Base-by-base conservation (phyloP, 345 rosid species). In the Hibiscus syriacus region DNA sequence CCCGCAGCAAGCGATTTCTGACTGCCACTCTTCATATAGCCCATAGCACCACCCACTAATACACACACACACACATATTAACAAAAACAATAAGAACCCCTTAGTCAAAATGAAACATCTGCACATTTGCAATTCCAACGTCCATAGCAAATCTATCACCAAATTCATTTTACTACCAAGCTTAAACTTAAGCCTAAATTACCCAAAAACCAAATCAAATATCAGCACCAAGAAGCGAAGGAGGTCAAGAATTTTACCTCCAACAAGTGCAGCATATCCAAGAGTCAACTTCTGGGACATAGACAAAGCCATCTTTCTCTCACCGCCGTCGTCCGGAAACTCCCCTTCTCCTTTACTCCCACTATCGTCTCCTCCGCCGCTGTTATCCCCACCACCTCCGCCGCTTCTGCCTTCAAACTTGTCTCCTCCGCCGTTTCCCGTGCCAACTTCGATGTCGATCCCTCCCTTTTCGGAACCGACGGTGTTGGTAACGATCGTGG, bases 11-110 rank as follows among this genome's bases (percentile, higher is more conserved):
- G 80, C 2, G 97, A 93, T 70, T 87, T 87, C 87, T 89, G 90
- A 76, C 98, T 93, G 59, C 98, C 96, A 4, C 89, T 81, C 82
- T 93, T 93, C 75, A 87, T 1, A 75, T 79, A 93, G 48, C 97
- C 98, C 91, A 93, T 82, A 65, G 79, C 69, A 34, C 97, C 97
- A 72, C 98, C 98, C 75, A 81, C 97, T 93, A 77, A 26, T 38
- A n/a, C n/a, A n/a, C 41, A 38, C 41, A 13, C 6, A 39, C 6
- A 39, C 17, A 57, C 36, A 22, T 5, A 53, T 52, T 20, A 52
- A 50, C 25, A 53, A 53, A 23, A 53, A 53, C 2, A 25, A 43
- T n/a, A 66, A 77, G 25, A 29, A 52, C 27, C 30, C 56, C 11
- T 54, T 27, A 54, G 6, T 25, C 22, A 70, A 50, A 41, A 59